phyloP scores from a whole-genome alignment of 2,329 filamentous ascomycete genomes.

The Colletotrichum endophyticum region DNA sequence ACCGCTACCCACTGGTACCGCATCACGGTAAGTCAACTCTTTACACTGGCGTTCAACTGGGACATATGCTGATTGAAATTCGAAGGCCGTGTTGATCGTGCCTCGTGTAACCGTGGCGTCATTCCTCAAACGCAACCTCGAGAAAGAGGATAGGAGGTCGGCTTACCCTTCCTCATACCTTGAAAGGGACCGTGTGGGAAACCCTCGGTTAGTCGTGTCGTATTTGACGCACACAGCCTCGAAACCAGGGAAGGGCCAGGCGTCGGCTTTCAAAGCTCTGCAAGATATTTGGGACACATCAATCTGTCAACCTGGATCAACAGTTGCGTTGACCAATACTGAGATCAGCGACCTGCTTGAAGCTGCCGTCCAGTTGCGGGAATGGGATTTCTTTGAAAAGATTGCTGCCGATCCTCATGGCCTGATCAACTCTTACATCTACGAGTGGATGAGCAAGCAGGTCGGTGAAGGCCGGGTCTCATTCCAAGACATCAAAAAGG shows the following conservation, averaged over 20 bases:
- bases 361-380: background rate
- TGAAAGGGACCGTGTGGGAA: background rate
- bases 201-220: background rate
- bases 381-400: background rate
- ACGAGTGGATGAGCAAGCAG: background rate
- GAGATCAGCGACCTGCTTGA: background rate
- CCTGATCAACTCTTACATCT: background rate
- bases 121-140: background rate
- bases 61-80: background rate
- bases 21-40: background rate
- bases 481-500: background rate
- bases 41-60: background rate
- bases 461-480: background rate
- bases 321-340: background rate
- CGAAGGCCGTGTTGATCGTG: background rate
- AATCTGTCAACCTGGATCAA: background rate
- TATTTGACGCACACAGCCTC: background rate
- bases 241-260: background rate
- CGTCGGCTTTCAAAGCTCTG: background rate
- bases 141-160: background rate
- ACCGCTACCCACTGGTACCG: constrained; percentile 29
- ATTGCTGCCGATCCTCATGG: background rate
- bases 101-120: background rate
- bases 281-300: background rate
- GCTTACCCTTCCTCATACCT: background rate